phyloP scores from a whole-genome alignment of 139 green algal species.

The Chlorella sp. region DNA sequence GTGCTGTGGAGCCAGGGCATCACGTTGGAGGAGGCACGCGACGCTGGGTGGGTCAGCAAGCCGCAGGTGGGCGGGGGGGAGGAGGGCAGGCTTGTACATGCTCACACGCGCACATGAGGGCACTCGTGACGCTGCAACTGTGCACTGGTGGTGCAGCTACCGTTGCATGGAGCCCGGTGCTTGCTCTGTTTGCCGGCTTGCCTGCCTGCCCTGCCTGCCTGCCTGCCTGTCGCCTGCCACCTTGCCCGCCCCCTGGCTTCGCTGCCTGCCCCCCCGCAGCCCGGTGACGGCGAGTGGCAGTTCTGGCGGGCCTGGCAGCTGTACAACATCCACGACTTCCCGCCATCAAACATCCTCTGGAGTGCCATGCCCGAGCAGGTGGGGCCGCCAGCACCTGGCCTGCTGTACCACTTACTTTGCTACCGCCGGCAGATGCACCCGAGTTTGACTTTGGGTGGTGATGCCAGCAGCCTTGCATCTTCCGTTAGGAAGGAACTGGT shows the following conservation, averaged over 20 bases:
- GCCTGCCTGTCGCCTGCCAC: too few relatives aligned
- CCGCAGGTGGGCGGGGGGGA: slow-evolving; percentile 15
- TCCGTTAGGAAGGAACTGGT: too few relatives aligned
- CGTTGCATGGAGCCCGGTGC: too few relatives aligned
- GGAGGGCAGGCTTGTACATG: too few relatives aligned
- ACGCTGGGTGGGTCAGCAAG: slow-evolving; percentile 70
- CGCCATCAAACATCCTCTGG: slow-evolving; percentile 60
- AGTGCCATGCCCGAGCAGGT: slow-evolving; percentile 58
- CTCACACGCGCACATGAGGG: too few relatives aligned
- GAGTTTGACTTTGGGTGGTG: too few relatives aligned
- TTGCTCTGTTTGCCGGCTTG: too few relatives aligned
- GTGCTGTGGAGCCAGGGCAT: slow-evolving; percentile 45
- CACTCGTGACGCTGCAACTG: neutral
- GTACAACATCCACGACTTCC: slow-evolving; percentile 63
- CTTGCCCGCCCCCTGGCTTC: too few relatives aligned
- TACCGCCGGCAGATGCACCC: neutral
- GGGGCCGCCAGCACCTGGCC: neutral
- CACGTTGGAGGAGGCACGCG: slow-evolving; percentile 59
- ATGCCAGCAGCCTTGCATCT: neutral
- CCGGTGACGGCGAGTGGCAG: slow-evolving; percentile 35
- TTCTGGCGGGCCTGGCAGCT: slow-evolving; percentile 80
- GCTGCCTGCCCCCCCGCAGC: slow-evolving; percentile 29
- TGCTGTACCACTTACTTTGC: neutral
- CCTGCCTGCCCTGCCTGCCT: too few relatives aligned
- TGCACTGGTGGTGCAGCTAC: neutral